Evolutionary conservation across 768 basidiomycete genomes (phyloP).

Genomic region (Calocybe indica): DNA sequence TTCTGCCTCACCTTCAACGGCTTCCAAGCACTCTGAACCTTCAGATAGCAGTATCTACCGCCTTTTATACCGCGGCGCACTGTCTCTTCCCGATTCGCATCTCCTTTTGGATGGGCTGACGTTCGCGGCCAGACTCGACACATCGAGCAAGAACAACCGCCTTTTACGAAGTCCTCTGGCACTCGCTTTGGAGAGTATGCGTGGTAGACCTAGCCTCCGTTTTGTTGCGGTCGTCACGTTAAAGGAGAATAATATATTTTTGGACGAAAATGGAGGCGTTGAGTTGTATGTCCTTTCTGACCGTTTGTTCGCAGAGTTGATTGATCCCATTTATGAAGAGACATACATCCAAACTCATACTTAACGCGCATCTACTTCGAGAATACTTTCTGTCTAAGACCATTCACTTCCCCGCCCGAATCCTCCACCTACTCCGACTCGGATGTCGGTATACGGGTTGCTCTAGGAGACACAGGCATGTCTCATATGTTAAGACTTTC

Average conservation of each 20-base stretch:
- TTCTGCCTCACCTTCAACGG: conserved; percentile 11
- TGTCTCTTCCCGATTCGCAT: conserved; percentile 69
- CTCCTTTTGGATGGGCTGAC: conserved; percentile 69
- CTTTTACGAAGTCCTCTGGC: conserved; percentile 67
- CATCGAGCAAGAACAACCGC: conserved; percentile 28
- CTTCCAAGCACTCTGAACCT: conserved; percentile 11
- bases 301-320: not conserved
- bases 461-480: conserved; percentile 64
- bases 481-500: not conserved
- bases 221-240: conserved; percentile 50
- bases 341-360: conserved; percentile 61
- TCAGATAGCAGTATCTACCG: conserved; percentile 29
- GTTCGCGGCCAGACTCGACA: conserved; percentile 48
- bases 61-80: conserved; percentile 69
- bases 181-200: conserved; percentile 75
- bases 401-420: conserved; percentile 20
- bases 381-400: conserved; percentile 56
- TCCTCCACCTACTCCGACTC: conserved; percentile 22
- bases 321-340: conserved; percentile 30
- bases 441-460: conserved; percentile 57
- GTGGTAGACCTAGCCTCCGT: conserved; percentile 58
- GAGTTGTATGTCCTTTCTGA: conserved; percentile 20
- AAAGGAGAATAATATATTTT: conserved; percentile 39
- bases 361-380: conserved; percentile 66
- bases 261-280: conserved; percentile 53